A percentile compares a stretch with the other conserved stretches of the same genome.
Evolutionary conservation across 2,329 filamentous ascomycete species (phyloP).

Genomic region (Grosmannia serpens): DNA sequence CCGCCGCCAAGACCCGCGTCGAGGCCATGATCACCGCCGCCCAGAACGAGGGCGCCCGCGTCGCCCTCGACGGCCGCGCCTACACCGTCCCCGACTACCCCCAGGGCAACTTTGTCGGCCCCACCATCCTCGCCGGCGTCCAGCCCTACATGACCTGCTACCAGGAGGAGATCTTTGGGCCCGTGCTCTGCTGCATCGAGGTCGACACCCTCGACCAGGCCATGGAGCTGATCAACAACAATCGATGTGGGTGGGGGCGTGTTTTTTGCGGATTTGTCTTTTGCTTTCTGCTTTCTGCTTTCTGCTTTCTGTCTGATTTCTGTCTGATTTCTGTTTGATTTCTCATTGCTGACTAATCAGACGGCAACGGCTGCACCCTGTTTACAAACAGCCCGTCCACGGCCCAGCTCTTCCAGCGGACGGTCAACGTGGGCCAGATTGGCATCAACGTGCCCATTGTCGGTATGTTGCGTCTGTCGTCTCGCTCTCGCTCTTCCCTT

Average conservation of each 20-base stretch:
- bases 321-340: too few species aligned
- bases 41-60: conserved; percentile 64
- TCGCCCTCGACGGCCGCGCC: conserved; percentile 67
- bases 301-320: too few species aligned
- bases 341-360: background rate
- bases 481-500: background rate
- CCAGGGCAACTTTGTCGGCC: conserved; percentile 73
- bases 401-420: conserved; percentile 63
- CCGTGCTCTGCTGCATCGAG: conserved; percentile 70
- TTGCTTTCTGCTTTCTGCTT: too few species aligned
- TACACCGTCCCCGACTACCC: conserved; percentile 67
- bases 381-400: conserved; percentile 72
- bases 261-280: background rate
- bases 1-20: conserved; percentile 66
- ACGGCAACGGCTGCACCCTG: conserved; percentile 76
- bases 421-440: conserved; percentile 75
- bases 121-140: conserved; percentile 73
- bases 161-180: conserved; percentile 74
- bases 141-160: conserved; percentile 75
- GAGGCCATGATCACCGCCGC: conserved; percentile 63
- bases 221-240: conserved; percentile 68
- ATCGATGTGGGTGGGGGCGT: conserved; percentile 42
- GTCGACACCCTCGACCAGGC: conserved; percentile 68
- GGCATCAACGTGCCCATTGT: conserved; percentile 71
- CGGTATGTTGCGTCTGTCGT: background rate